phyloP scores from a whole-genome alignment of 305 asterid species.

The Lippia alba region DNA sequence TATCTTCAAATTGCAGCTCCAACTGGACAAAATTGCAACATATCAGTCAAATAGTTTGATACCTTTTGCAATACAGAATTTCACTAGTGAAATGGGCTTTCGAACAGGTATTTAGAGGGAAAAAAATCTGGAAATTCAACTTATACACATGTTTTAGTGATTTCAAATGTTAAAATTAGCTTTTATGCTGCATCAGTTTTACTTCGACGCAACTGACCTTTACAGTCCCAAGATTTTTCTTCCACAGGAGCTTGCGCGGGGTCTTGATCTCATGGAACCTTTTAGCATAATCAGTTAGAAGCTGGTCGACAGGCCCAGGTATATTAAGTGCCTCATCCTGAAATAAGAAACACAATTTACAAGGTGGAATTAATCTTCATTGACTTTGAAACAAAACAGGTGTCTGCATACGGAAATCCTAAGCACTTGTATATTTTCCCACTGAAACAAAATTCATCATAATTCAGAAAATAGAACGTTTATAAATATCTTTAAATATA shows the following conservation, averaged over 20 bases:
- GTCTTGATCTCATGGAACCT: slow-evolving; percentile 87
- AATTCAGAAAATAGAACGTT: not conserved
- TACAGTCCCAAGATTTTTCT: slow-evolving; percentile 91
- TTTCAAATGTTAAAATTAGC: slow-evolving; percentile 12
- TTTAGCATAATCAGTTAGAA: slow-evolving; percentile 82
- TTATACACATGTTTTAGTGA: not conserved
- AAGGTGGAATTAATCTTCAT: slow-evolving; percentile 23
- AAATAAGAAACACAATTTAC: slow-evolving; percentile 35
- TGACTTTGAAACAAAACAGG: slow-evolving; percentile 9
- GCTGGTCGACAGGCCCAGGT: slow-evolving; percentile 79
- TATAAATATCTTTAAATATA: slow-evolving; percentile 11
- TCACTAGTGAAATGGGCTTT: slow-evolving; percentile 24
- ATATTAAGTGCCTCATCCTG: slow-evolving; percentile 83
- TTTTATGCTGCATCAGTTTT: slow-evolving; percentile 23
- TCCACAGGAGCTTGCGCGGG: slow-evolving; percentile 96
- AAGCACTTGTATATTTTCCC: not conserved
- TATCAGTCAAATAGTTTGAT: slow-evolving; percentile 10
- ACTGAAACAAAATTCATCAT: slow-evolving; percentile 4
- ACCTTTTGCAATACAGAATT: slow-evolving; percentile 21
- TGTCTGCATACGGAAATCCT: slow-evolving; percentile 12
- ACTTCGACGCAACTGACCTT: slow-evolving; percentile 71
- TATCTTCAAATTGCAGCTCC: slow-evolving; percentile 92
- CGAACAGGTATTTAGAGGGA: not conserved
- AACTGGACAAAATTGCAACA: slow-evolving; percentile 55
- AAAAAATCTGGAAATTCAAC: not conserved